Base-by-base conservation (phyloP, 257 asterid genomes). In the Solanum clarkiae region DNA sequence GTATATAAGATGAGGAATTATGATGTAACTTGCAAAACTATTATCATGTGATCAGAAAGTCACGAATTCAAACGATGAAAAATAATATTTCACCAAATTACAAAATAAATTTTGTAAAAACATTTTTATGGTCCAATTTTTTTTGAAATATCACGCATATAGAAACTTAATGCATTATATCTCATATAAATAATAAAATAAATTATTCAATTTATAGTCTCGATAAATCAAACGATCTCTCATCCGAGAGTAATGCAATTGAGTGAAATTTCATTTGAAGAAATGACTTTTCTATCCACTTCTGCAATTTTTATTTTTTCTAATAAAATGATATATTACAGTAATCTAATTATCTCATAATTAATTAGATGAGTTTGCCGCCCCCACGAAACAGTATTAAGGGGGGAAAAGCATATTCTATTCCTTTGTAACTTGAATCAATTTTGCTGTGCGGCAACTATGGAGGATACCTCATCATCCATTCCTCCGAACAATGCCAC, bases 391-490 rank as follows among this genome's bases (percentile, higher is more conserved):
- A 10, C 8, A 17, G 26, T 69, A 69, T 4, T 40, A 69, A 69
- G 79, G 79, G 53, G 29, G 79, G 53, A 0, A 60, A 9, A 69
- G 9, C 10, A 32, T 69, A 7, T 3, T 36, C 26, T 40, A 16
- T 69, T 6, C 51, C 8, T 42, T 66, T 11, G 3, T 3, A 66
- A 65, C 71, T 16, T 32, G 24, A 69, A 69, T 69, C 79, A 40
- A n/a, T 36, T 68, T 69, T 36, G 79, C 16, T 17, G 79, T 8
- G 79, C 47, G 53, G 49, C n/a, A 20, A 44, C 32, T 45, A 72
- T 79, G 83, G 83, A 29, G 65, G 83, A 79, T 26, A 53, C 17
- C 66, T 29, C 83, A 54, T 53, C 83, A 53, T 79, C 83, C 10
- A 14, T 72, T 74, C n/a, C 57, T 47, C 44, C 20, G 42, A 74